Evolutionary conservation across 257 asterid species (phyloP).

Genomic region (Buddleja alternifolia): DNA sequence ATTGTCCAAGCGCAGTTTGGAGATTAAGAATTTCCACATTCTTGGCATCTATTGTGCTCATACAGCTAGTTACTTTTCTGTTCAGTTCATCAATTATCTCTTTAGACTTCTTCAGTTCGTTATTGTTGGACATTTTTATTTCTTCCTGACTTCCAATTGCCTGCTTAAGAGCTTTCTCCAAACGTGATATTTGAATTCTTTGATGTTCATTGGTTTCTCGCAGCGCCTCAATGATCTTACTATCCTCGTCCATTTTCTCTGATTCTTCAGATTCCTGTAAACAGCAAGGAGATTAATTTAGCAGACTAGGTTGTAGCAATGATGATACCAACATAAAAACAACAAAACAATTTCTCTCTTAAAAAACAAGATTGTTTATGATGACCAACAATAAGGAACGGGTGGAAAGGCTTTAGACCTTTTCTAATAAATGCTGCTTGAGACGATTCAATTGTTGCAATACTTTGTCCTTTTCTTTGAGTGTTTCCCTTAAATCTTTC

Average conservation of each 20-base stretch:
- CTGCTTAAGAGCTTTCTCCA: slow-evolving; percentile 81
- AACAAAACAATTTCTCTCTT: slow-evolving; percentile 10
- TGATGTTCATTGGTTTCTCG: slow-evolving; percentile 74
- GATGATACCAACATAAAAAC: slow-evolving; percentile 13
- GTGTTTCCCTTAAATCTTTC: slow-evolving; percentile 73
- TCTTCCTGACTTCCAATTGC: slow-evolving; percentile 71
- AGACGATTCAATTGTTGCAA: slow-evolving; percentile 81
- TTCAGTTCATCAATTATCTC: slow-evolving; percentile 76
- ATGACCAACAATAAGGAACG: slow-evolving; percentile 25
- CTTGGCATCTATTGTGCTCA: slow-evolving; percentile 77
- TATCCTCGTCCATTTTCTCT: slow-evolving; percentile 98
- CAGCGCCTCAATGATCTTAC: slow-evolving; percentile 83
- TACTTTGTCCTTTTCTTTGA: slow-evolving; percentile 78
- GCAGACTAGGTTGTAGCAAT: slow-evolving; percentile 14
- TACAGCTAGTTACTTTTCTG: slow-evolving; percentile 66
- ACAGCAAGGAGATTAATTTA: slow-evolving; percentile 28
- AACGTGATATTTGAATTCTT: slow-evolving; percentile 66
- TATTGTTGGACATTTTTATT: slow-evolving; percentile 55
- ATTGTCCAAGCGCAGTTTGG: slow-evolving; percentile 98
- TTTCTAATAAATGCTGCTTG: slow-evolving; percentile 93
- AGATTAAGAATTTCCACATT: slow-evolving; percentile 88
- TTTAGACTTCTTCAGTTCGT: slow-evolving; percentile 69
- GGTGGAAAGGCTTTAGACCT: slow-evolving; percentile 49
- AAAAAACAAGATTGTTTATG: slow-evolving; percentile 26
- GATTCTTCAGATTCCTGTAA: slow-evolving; percentile 96